These are phyloP conservation scores for Backusella liffmaniae DNA, from an alignment of 192 early-diverging fungal genomes.

Conservation along the genomic window DNA sequence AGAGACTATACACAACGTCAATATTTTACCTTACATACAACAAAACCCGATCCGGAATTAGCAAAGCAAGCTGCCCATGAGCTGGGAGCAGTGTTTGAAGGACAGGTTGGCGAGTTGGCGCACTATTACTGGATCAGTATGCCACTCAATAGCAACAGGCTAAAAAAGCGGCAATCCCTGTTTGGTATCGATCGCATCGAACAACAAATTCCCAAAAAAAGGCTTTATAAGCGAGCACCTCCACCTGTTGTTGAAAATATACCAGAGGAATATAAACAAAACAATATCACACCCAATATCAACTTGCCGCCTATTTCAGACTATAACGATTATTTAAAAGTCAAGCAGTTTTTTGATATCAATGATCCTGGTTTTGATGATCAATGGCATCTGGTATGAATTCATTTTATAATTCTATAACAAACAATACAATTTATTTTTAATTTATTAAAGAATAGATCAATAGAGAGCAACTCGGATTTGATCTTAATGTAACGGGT, in stretches of 20 bases:
- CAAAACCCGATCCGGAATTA: constrained; percentile 22
- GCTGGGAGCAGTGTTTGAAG: constrained; percentile 47
- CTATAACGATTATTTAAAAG: constrained; percentile 3
- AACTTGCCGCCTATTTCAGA: background rate
- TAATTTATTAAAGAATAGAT: constrained; percentile 22
- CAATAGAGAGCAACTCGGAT: constrained; percentile 51
- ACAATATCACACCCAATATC: background rate
- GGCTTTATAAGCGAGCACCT: constrained; percentile 17
- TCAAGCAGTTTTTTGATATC: constrained; percentile 50
- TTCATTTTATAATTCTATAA: background rate
- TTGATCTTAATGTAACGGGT: constrained; percentile 92
- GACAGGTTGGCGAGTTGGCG: constrained; percentile 65
- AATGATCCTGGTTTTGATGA: constrained; percentile 71
- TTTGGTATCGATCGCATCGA: constrained; percentile 10
- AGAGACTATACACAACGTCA: constrained; percentile 41
- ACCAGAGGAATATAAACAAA: constrained; percentile 17
- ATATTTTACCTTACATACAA: constrained; percentile 51
- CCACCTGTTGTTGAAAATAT: constrained; percentile 22
- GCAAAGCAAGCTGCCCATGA: constrained; percentile 35
- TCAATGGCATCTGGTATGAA: constrained; percentile 82
- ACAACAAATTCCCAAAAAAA: constrained; percentile 14
- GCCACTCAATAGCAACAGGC: constrained; percentile 23
- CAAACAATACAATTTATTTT: background rate
- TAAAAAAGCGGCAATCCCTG: background rate
- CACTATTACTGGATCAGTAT: constrained; percentile 66